Percentiles rank a stretch among this genome's conserved stretches.
These are phyloP conservation scores for Solanum sparsipilum DNA, from an alignment of 257 asterid genomes.

Conservation along the genomic window DNA sequence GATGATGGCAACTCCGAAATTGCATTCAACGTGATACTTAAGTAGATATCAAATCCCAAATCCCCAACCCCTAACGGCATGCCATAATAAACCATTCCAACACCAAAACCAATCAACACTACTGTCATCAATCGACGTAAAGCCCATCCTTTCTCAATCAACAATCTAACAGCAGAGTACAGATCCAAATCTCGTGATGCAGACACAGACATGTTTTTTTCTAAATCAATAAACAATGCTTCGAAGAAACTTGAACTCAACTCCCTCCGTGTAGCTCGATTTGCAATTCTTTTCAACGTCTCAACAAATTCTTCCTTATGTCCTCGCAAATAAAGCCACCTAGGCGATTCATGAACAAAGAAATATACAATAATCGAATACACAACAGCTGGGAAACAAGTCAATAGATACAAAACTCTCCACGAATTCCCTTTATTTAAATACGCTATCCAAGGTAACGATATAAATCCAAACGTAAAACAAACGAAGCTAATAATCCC, in stretches of 20 bases:
- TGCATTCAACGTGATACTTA: slow-evolving; percentile 59
- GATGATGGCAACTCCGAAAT: slow-evolving; percentile 50
- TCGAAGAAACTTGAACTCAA: slow-evolving; percentile 39
- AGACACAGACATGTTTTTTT: not conserved
- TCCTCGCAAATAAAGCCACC: slow-evolving; percentile 67
- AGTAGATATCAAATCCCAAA: slow-evolving; percentile 30
- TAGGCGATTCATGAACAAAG: slow-evolving; percentile 48
- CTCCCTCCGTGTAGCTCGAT: slow-evolving; percentile 12
- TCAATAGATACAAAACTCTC: slow-evolving; percentile 50
- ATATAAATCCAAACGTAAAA: slow-evolving; percentile 58
- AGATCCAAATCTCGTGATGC: slow-evolving; percentile 12
- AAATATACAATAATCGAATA: slow-evolving; percentile 19
- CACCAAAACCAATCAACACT: slow-evolving; percentile 48
- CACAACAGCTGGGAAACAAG: slow-evolving; percentile 27
- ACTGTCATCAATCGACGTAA: slow-evolving; percentile 22
- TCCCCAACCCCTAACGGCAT: slow-evolving; percentile 61
- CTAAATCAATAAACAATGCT: slow-evolving; percentile 4
- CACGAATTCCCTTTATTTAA: slow-evolving; percentile 31
- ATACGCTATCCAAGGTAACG: slow-evolving; percentile 39
- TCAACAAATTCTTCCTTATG: slow-evolving; percentile 32
- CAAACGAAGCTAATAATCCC: slow-evolving; percentile 46
- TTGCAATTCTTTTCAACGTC: slow-evolving; percentile 31
- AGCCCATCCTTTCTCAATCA: slow-evolving; percentile 42
- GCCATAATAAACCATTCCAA: slow-evolving; percentile 58
- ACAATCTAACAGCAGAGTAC: slow-evolving; percentile 28